phyloP scores from a whole-genome alignment of 1,139 yeast species.

The Taiozyma sp. region DNA sequence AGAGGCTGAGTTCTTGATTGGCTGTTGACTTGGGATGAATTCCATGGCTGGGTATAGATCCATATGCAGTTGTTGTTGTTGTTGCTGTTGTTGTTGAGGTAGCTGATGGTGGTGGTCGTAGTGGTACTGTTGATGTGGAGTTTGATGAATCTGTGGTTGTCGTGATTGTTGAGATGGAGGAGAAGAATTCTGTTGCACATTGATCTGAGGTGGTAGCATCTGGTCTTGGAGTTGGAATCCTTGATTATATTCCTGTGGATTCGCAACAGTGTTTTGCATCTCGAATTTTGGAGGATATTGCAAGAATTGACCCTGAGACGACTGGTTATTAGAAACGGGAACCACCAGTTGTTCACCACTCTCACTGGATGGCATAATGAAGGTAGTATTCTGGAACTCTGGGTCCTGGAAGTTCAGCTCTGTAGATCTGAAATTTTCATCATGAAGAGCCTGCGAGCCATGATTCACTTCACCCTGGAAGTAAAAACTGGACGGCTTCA shows the following conservation, averaged over 20 bases:
- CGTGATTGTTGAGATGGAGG: constrained; percentile 1
- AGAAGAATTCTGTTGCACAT: neutral
- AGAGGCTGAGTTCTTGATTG: constrained; percentile 11
- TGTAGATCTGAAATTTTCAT: constrained; percentile 10
- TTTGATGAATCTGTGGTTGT: constrained; percentile 2
- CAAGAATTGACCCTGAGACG: constrained; percentile 1
- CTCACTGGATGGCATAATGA: constrained; percentile 1
- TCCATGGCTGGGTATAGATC: constrained; percentile 19
- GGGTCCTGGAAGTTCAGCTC: neutral
- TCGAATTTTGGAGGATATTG: constrained; percentile 14
- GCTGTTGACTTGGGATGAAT: constrained; percentile 8
- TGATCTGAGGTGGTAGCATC: neutral
- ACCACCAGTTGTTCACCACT: constrained; percentile 10
- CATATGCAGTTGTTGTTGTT: constrained; percentile 6
- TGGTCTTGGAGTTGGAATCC: neutral
- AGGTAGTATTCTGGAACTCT: constrained; percentile 1
- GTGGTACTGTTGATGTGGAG: constrained; percentile 4
- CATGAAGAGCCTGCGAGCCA: constrained; percentile 1
- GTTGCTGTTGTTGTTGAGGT: constrained; percentile 3
- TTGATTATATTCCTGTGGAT: neutral
- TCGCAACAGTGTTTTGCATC: neutral
- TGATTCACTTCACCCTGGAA: constrained; percentile 7
- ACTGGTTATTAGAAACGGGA: constrained; percentile 11
- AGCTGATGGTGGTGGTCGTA: constrained; percentile 4
- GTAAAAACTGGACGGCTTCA: constrained; percentile 14